A percentile compares a stretch with the other conserved stretches of the same genome.
Evolutionary conservation across 2,329 filamentous ascomycete genomes (phyloP).

Genomic region (Thielaviopsis musarum): DNA sequence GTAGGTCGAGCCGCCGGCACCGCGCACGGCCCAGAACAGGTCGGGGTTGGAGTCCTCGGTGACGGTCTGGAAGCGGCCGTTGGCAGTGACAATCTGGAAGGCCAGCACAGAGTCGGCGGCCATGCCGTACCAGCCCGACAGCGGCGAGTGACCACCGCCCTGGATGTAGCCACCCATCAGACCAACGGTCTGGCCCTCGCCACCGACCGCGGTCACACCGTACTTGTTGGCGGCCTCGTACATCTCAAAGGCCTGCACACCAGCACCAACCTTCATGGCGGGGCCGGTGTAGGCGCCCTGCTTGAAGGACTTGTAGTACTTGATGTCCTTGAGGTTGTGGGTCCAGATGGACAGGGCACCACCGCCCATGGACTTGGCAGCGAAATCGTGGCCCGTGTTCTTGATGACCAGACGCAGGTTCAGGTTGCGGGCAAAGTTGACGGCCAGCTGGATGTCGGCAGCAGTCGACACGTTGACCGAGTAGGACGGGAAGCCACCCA

Average conservation of each 20-base stretch:
- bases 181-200: constrained; percentile 29
- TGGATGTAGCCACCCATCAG: constrained; percentile 38
- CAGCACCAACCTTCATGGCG: constrained; percentile 37
- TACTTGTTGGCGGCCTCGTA: constrained; percentile 21
- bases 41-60: constrained; percentile 26
- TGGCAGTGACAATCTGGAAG: constrained; percentile 30
- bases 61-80: constrained; percentile 27
- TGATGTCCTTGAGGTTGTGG: constrained; percentile 23
- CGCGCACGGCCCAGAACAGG: constrained; percentile 32
- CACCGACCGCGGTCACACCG: constrained; percentile 13
- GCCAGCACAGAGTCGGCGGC: constrained; percentile 31
- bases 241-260: constrained; percentile 31
- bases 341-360: constrained; percentile 25
- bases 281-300: constrained; percentile 28
- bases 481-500: constrained; percentile 27
- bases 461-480: constrained; percentile 25
- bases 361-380: constrained; percentile 23
- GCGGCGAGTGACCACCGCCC: constrained; percentile 35
- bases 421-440: constrained; percentile 28
- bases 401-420: constrained; percentile 35
- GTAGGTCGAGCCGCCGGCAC: constrained; percentile 27
- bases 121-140: constrained; percentile 25
- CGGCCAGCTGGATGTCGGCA: constrained; percentile 27
- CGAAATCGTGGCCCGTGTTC: constrained; percentile 37
- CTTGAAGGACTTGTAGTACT: constrained; percentile 25